Evolutionary conservation across 2,329 filamentous ascomycete species (phyloP).

Genomic region (Ascochyta viciae-villosae): DNA sequence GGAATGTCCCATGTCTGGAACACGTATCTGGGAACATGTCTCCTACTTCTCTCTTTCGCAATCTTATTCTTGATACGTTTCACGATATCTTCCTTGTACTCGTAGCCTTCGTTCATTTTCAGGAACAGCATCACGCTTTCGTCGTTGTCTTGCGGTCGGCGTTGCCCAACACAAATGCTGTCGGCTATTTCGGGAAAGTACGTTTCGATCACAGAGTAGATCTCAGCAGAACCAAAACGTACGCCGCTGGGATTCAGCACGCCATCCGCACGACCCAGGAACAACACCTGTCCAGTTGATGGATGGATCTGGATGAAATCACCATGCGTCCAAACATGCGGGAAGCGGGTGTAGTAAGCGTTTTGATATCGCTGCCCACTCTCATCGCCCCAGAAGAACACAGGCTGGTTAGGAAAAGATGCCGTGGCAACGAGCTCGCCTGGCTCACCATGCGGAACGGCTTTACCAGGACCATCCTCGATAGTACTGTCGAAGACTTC

Average conservation of each 20-base stretch:
- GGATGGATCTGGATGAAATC: slow-evolving; percentile 80
- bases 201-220: slow-evolving; percentile 76
- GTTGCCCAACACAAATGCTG: slow-evolving; percentile 80
- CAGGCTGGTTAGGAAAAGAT: slow-evolving; percentile 78
- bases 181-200: slow-evolving; percentile 72
- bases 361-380: slow-evolving; percentile 53
- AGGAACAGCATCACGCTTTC: slow-evolving; percentile 67
- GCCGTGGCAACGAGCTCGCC: slow-evolving; percentile 77
- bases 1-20: slow-evolving; percentile 85
- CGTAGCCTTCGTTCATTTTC: slow-evolving; percentile 64
- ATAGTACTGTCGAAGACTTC: slow-evolving; percentile 66
- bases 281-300: slow-evolving; percentile 67
- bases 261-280: slow-evolving; percentile 76
- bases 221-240: slow-evolving; percentile 80
- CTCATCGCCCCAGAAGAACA: slow-evolving; percentile 57
- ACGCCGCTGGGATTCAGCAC: slow-evolving; percentile 82
- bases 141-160: slow-evolving; percentile 65
- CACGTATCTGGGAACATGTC: slow-evolving; percentile 79
- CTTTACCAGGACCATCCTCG: slow-evolving; percentile 54
- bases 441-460: slow-evolving; percentile 68
- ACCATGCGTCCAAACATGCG: slow-evolving; percentile 79
- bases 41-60: slow-evolving; percentile 68
- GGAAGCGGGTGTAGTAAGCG: slow-evolving; percentile 57
- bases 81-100: slow-evolving; percentile 45
- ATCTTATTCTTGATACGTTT: slow-evolving; percentile 70